phyloP scores from a whole-genome alignment of 2,329 filamentous ascomycete genomes.

The Stachybotrys echinatus region DNA sequence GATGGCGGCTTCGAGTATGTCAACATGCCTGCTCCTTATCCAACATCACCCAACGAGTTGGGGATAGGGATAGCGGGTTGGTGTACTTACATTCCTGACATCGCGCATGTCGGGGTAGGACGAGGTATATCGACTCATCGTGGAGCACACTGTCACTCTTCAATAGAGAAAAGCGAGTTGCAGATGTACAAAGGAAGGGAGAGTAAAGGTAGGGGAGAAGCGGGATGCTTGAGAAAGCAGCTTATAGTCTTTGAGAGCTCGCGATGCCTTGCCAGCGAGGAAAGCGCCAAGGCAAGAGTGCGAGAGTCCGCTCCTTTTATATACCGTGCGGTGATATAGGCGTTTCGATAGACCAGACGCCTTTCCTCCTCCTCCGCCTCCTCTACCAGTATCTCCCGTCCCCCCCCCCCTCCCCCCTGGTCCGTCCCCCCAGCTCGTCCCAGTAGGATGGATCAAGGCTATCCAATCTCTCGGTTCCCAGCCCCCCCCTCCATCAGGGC shows the following conservation, averaged over 20 bases:
- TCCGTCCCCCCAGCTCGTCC: background rate
- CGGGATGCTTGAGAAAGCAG: too few species aligned
- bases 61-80: too few species aligned
- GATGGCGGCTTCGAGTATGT: conserved; percentile 8
- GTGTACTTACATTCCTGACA: conserved; percentile 1
- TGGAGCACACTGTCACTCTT: background rate
- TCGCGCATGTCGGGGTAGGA: background rate
- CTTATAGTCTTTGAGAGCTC: too few species aligned
- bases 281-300: background rate
- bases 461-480: background rate
- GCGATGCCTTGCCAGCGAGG: background rate
- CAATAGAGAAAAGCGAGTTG: too few species aligned
- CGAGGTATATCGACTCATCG: background rate
- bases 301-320: background rate
- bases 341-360: background rate
- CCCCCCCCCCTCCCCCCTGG: too few species aligned
- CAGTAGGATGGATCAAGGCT: background rate
- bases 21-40: background rate
- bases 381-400: background rate
- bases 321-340: background rate
- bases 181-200: background rate
- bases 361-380: background rate
- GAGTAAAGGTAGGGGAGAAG: background rate
- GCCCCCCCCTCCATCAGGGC: too few species aligned
- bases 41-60: too few species aligned